Evolutionary conservation across 495 filamentous ascomycete genomes (phyloP).

Genomic region (Lichina pygmaea): DNA sequence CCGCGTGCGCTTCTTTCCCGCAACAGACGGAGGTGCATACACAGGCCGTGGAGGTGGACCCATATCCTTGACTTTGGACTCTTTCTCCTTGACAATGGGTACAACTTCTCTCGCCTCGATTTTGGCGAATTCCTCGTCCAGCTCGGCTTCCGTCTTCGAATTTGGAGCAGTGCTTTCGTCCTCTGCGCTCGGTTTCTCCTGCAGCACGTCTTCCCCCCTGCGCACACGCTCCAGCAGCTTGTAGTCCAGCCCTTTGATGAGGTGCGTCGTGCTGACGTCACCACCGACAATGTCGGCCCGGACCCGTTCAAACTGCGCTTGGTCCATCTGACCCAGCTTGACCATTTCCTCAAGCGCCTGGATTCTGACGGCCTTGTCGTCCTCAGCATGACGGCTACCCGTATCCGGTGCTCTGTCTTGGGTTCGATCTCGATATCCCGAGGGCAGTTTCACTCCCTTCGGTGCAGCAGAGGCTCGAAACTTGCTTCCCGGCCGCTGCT

Average conservation of each 20-base stretch:
- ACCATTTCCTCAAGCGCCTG: conserved; percentile 58
- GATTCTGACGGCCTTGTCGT: conserved; percentile 35
- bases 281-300: conserved; percentile 58
- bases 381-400: conserved; percentile 16
- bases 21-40: conserved; percentile 10
- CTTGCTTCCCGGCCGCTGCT: conserved; percentile 25
- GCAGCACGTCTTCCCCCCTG: conserved; percentile 16
- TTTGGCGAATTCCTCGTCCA: conserved; percentile 57
- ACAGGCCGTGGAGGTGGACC: conserved; percentile 23
- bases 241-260: conserved; percentile 80
- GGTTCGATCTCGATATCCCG: conserved; percentile 73
- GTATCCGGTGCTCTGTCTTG: conserved; percentile 15
- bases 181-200: conserved; percentile 1
- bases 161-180: conserved; percentile 2
- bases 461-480: conserved; percentile 59
- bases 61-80: conserved; percentile 54
- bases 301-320: conserved; percentile 42
- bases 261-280: conserved; percentile 49
- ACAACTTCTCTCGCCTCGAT: conserved; percentile 36
- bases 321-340: conserved; percentile 60
- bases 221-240: conserved; percentile 26
- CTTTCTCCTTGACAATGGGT: conserved; percentile 25
- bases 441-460: conserved; percentile 52
- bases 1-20: conserved; percentile 42
- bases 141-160: conserved; percentile 11